Conservation (phyloP, 257 asterid species). For the Forsythia suspensa region DNA sequence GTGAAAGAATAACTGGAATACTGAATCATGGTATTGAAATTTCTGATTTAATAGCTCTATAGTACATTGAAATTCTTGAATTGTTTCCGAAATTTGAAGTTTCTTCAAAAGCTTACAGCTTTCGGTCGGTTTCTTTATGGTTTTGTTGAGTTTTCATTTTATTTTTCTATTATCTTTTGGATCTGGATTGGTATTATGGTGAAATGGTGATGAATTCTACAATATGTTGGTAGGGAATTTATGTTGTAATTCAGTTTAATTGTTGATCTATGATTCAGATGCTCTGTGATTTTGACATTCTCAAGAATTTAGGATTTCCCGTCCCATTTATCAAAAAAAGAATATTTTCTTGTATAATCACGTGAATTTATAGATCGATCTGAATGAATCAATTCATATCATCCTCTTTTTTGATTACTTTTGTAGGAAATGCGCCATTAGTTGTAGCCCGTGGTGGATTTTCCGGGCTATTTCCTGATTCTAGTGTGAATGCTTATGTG, state of each 20-base stretch:
- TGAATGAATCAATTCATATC: background rate
- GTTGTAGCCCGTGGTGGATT: conserved; percentile 82
- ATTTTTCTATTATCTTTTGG: too few species aligned
- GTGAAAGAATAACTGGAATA: background rate
- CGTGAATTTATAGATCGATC: too few species aligned
- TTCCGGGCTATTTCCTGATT: conserved; percentile 77
- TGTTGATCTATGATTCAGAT: background rate
- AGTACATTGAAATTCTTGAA: background rate
- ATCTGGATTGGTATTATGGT: too few species aligned
- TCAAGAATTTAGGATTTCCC: background rate
- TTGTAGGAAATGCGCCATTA: conserved; percentile 66
- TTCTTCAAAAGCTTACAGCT: too few species aligned
- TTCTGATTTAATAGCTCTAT: background rate
- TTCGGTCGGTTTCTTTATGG: too few species aligned
- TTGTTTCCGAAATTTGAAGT: too few species aligned
- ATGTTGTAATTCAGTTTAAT: too few species aligned
- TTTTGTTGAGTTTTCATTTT: too few species aligned
- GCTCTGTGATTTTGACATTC: background rate
- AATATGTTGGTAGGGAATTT: background rate
- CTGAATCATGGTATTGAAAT: background rate
- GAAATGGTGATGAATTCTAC: too few species aligned
- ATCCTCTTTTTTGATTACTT: background rate
- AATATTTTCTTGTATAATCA: background rate
- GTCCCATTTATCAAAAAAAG: background rate
- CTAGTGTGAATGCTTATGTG: conserved; percentile 53